These are phyloP conservation scores for Globisporangium solare DNA, from an alignment of 352 stramenopile species.

Conservation along the genomic window DNA sequence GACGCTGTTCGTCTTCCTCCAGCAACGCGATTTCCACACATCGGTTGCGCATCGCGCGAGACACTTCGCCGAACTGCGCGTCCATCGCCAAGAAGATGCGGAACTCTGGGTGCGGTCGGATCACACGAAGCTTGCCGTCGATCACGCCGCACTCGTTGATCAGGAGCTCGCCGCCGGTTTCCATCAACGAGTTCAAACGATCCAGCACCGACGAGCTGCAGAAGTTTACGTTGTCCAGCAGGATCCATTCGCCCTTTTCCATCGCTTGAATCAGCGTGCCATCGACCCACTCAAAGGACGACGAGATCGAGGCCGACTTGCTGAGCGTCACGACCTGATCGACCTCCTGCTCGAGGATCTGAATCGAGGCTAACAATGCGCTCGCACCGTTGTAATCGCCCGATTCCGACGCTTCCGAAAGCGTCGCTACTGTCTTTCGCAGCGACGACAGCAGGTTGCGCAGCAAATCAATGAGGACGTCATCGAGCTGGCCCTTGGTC, in stretches of 20 bases:
- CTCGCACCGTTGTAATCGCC: background rate
- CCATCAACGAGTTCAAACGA: conserved; percentile 98
- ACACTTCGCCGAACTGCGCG: conserved; percentile 94
- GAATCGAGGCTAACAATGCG: conserved; percentile 10
- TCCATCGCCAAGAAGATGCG: conserved; percentile 99
- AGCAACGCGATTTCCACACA: conserved; percentile 96
- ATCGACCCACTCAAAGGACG: conserved; percentile 98
- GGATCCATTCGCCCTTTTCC: conserved; percentile 97
- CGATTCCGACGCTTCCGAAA: background rate
- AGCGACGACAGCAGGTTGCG: conserved; percentile 38
- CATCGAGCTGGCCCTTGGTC: conserved; percentile 65
- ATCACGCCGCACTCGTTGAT: conserved; percentile 98
- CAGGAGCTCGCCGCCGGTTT: conserved; percentile 96
- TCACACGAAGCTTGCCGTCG: conserved; percentile 87
- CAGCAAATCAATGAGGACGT: conserved; percentile 51
- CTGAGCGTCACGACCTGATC: conserved; percentile 46
- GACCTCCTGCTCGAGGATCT: conserved; percentile 23
- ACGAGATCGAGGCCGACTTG: conserved; percentile 57
- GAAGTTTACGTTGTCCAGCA: conserved; percentile 99
- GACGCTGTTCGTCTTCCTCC: conserved; percentile 37
- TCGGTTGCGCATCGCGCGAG: conserved; percentile 99
- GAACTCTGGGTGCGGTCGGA: conserved; percentile 98
- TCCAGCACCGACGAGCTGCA: conserved; percentile 99
- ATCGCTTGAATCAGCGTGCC: conserved; percentile 97
- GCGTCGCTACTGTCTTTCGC: conserved; percentile 17